Conservation (phyloP, 306 rosid species). For the Quercus berberidifolia region DNA sequence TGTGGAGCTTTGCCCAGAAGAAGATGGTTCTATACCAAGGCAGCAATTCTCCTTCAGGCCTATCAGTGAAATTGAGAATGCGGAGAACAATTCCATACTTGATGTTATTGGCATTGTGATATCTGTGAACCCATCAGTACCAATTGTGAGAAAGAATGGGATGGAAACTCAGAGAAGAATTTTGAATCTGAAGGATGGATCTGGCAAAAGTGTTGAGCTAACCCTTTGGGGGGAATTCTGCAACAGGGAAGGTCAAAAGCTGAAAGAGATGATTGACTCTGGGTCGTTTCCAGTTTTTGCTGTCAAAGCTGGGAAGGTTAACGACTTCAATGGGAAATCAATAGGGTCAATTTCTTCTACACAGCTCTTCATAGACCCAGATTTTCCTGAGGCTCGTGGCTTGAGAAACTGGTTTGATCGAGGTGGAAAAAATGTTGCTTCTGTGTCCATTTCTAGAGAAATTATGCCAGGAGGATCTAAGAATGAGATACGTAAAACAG, state of each 20-base stretch:
- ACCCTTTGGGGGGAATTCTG: conserved; percentile 98
- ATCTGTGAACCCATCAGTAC: conserved; percentile 79
- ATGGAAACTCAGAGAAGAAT: conserved; percentile 94
- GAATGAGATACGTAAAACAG: conserved; percentile 80
- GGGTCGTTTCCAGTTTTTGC: conserved; percentile 76
- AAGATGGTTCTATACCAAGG: conserved; percentile 86
- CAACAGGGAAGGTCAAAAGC: conserved; percentile 88
- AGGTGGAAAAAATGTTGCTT: conserved; percentile 66
- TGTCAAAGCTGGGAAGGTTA: conserved; percentile 89
- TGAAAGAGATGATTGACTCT: conserved; percentile 65
- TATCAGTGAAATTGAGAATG: conserved; percentile 78
- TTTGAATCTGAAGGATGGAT: conserved; percentile 74
- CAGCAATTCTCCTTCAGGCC: conserved; percentile 85
- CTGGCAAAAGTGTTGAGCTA: conserved; percentile 77
- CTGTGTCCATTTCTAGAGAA: conserved; percentile 79
- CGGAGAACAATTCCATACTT: conserved; percentile 68
- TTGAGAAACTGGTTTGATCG: conserved; percentile 80
- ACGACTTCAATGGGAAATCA: conserved; percentile 88
- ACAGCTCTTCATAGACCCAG: conserved; percentile 86
- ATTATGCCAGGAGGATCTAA: conserved; percentile 51
- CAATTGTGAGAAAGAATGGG: conserved; percentile 94
- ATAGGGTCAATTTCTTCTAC: conserved; percentile 85
- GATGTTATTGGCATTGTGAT: conserved; percentile 82
- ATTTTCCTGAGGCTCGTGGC: conserved; percentile 58
- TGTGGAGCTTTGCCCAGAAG: conserved; percentile 81